Conservation (phyloP, 495 filamentous ascomycete genomes). For the Aspergillus homomorphus region DNA sequence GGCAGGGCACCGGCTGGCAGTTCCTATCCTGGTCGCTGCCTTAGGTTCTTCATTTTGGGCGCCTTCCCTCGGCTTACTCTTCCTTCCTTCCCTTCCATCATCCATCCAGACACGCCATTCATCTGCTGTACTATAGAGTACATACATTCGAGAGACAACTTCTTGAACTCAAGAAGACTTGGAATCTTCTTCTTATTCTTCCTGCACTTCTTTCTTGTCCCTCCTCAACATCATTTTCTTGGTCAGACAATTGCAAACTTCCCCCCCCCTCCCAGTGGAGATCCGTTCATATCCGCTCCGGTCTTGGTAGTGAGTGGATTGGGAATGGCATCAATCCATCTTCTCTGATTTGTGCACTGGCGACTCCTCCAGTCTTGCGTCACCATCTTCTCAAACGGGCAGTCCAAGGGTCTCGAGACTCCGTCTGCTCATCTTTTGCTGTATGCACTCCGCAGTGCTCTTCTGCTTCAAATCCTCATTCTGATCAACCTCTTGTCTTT, state of each 20-base stretch:
- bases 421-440: not conserved
- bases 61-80: not conserved
- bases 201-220: too few relatives aligned
- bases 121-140: too few relatives aligned
- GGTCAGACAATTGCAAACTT: not conserved
- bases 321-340: not conserved
- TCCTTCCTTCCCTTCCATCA: not conserved
- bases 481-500: not conserved
- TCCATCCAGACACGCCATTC: too few relatives aligned
- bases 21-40: not conserved
- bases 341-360: slow-evolving; percentile 1
- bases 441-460: not conserved
- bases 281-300: not conserved
- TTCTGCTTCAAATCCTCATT: not conserved
- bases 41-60: not conserved
- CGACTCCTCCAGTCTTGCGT: not conserved
- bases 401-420: not conserved
- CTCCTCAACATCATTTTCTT: not conserved
- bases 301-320: not conserved
- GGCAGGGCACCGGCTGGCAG: not conserved
- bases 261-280: not conserved
- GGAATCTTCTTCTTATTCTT: too few relatives aligned
- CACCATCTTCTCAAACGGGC: not conserved
- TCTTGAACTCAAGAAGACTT: too few relatives aligned
- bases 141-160: too few relatives aligned